A percentile compares a stretch with the other conserved stretches of the same genome.
Conservation (phyloP, 2,329 filamentous ascomycete genomes). For the Alternaria postmessia region DNA sequence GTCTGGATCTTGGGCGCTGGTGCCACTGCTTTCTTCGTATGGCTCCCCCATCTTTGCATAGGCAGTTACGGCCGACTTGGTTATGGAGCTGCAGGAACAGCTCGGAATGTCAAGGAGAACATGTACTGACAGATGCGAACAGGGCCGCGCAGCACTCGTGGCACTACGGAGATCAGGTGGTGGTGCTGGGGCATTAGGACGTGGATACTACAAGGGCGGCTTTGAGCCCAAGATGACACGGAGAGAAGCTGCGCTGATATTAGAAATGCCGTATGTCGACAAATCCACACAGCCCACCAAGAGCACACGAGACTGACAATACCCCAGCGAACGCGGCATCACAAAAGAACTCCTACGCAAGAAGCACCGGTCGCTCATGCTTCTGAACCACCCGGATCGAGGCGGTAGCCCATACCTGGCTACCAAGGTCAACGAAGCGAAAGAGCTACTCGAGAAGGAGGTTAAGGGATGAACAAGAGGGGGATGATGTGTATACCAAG, state of each 20-base stretch:
- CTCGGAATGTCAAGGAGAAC: not conserved
- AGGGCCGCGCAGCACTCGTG: constrained; percentile 93
- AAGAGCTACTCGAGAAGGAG: constrained; percentile 89
- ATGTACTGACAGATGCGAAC: constrained; percentile 23
- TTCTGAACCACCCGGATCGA: constrained; percentile 96
- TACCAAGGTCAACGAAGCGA: constrained; percentile 98
- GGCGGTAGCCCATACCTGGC: constrained; percentile 96
- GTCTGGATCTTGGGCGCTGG: constrained; percentile 68
- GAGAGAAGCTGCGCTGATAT: constrained; percentile 87
- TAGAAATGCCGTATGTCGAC: constrained; percentile 81
- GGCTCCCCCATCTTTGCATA: constrained; percentile 21
- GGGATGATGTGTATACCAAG: constrained; percentile 24
- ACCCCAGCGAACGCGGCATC: constrained; percentile 77
- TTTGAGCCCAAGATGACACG: constrained; percentile 95
- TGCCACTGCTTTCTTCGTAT: constrained; percentile 71
- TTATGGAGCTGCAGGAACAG: not conserved
- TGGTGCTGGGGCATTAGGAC: constrained; percentile 78
- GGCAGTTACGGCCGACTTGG: accelerated
- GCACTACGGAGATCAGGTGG: constrained; percentile 81
- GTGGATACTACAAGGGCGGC: constrained; percentile 97
- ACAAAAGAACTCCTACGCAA: constrained; percentile 96
- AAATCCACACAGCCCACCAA: not conserved
- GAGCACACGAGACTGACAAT: constrained; percentile 4
- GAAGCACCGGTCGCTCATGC: constrained; percentile 93
- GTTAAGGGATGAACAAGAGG: constrained; percentile 32